Conservation (phyloP, 2,329 filamentous ascomycete genomes). For the Sphaerulina vaccinii region DNA sequence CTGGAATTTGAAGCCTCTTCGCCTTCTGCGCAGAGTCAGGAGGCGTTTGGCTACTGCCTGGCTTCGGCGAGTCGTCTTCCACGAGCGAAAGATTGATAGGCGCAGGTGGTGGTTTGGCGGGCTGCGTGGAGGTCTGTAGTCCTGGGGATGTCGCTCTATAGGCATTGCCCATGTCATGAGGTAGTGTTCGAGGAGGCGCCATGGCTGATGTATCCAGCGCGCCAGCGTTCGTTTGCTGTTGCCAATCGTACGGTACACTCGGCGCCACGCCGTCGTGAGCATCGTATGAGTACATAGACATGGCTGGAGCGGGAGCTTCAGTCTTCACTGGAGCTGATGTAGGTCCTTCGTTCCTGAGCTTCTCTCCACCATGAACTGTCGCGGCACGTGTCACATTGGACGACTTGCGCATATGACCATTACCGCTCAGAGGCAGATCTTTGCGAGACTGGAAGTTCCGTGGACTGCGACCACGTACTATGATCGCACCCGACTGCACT, state of each 20-base stretch:
- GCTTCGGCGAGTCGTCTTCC: conserved; percentile 53
- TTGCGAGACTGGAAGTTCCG: conserved; percentile 93
- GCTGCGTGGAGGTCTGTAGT: conserved; percentile 39
- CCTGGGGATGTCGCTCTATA: conserved; percentile 52
- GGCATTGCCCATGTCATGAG: conserved; percentile 18
- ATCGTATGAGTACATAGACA: conserved; percentile 42
- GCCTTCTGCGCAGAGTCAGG: conserved; percentile 24
- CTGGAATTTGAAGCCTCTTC: conserved; percentile 35
- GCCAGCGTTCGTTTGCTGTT: conserved; percentile 17
- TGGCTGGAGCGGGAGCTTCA: conserved; percentile 39
- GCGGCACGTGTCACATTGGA: conserved; percentile 29
- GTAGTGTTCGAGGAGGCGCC: conserved; percentile 34
- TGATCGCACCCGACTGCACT: conserved; percentile 83
- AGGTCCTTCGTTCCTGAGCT: conserved; percentile 29
- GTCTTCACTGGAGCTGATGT: conserved; percentile 34
- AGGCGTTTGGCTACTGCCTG: conserved; percentile 24
- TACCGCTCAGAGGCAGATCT: conserved; percentile 81
- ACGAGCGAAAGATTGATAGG: conserved; percentile 57
- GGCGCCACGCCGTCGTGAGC: conserved; percentile 43
- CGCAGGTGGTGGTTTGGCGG: conserved; percentile 42
- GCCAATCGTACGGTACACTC: conserved; percentile 47
- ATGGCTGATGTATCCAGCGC: conserved; percentile 42
- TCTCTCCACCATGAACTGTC: conserved; percentile 32
- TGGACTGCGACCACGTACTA: conserved; percentile 88
- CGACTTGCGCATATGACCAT: conserved; percentile 70